Evolutionary conservation across 345 rosid genomes (phyloP).

Genomic region (Microthlaspi erraticum): DNA sequence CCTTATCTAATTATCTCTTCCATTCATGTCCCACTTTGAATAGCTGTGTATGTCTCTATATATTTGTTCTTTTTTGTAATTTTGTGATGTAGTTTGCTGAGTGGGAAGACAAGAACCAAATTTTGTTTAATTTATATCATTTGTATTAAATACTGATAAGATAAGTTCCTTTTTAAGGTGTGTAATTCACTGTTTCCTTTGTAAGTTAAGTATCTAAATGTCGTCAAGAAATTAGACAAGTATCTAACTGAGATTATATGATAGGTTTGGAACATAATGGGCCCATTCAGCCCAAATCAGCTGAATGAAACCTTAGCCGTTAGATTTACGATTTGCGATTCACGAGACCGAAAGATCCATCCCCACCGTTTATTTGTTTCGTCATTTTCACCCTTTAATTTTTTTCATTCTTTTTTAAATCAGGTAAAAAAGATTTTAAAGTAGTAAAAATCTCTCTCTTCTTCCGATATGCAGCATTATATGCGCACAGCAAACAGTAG

Average conservation of each 20-base stretch:
- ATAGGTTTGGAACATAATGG: slow-evolving; percentile 23
- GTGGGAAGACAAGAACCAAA: slow-evolving; percentile 5
- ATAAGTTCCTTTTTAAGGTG: neutral
- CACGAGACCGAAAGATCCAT: slow-evolving; percentile 1
- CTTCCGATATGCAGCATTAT: slow-evolving; percentile 28
- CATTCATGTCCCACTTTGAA: slow-evolving; percentile 10
- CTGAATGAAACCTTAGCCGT: slow-evolving; percentile 21
- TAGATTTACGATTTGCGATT: slow-evolving; percentile 9
- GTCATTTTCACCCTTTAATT: neutral
- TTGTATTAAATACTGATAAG: neutral
- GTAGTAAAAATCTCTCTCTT: slow-evolving; percentile 28
- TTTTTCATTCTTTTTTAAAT: neutral
- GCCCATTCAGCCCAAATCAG: slow-evolving; percentile 3
- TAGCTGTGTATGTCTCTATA: slow-evolving; percentile 12
- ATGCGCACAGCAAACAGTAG: slow-evolving; percentile 33
- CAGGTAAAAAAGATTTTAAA: neutral
- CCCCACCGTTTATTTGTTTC: slow-evolving; percentile 25
- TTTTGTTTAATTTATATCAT: slow-evolving; percentile 23
- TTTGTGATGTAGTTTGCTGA: slow-evolving; percentile 11
- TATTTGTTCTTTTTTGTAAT: slow-evolving; percentile 1
- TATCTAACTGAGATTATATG: neutral
- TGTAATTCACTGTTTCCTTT: neutral
- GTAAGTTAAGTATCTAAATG: neutral
- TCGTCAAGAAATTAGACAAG: neutral
- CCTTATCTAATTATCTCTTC: slow-evolving; percentile 10